Base-by-base conservation (phyloP, 75 land plant genomes). In the Pinus tabuliformis region DNA sequence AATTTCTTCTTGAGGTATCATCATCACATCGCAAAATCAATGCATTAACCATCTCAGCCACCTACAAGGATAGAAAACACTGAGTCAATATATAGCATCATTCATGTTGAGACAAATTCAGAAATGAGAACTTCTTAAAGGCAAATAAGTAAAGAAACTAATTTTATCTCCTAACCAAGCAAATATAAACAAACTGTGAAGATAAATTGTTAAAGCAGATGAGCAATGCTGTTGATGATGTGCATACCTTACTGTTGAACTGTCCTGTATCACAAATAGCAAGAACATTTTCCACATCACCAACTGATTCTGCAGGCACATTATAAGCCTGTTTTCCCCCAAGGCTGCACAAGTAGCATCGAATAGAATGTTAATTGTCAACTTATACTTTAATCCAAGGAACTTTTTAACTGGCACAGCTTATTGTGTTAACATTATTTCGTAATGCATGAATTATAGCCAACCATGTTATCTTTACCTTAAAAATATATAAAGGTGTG, bases 211-310 rank as follows among this genome's bases (percentile, higher is more conserved):
- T 20, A 42, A 68, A 42, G 21, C 45, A 59, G 20, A 39, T 58
- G 60, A 54, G 75, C 13, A 13, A 24, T 24, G 8, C 62, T 4
- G 18, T 59, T 33, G 37, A 58, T 18, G 49, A 37, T 56, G 6
- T 68, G 64, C 15, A 21, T 58, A 91, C 99, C 92, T 97, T 94
- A 75, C 54, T 84, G 73, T 77, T 88, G 21, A 82, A 76, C 52
- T 85, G 86, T 45, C 87, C 85, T 68, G 86, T 70, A 88, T 95
- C 98, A 83, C 89, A 92, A 61, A 97, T 49, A 65, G 91, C 95
- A 71, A 97, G 74, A 15, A 97, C 95, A 85, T 91, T 64, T 75
- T 87, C 84, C 57, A 83, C 88, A 74, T 78, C 82, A 33, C 93
- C 98, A 75, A 91, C 79, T 28, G 72, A 80, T 52, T 91, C 98